These are phyloP conservation scores for Suillus decipiens DNA, from an alignment of 768 basidiomycete genomes.

Conservation along the genomic window DNA sequence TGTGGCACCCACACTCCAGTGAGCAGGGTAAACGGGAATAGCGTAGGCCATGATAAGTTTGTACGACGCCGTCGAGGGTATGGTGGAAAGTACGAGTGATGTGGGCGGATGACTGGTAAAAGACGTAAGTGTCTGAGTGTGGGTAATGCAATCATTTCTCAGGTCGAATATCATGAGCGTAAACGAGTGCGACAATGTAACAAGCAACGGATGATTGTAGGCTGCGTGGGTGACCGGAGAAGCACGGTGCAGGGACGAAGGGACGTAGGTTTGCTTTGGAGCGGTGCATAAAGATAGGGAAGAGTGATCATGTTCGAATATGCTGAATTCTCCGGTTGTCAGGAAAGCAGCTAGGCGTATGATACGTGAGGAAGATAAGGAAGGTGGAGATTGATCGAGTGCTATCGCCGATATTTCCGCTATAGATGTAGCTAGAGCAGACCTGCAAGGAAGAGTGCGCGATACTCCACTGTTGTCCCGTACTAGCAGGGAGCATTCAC, in stretches of 20 bases:
- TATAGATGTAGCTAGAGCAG: slow-evolving; percentile 31
- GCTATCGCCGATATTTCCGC: slow-evolving; percentile 63
- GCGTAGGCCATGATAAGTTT: slow-evolving; percentile 77
- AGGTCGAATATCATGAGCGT: slow-evolving; percentile 74
- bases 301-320: slow-evolving; percentile 56
- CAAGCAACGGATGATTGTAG: slow-evolving; percentile 78
- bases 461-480: slow-evolving; percentile 21
- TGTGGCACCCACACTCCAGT: slow-evolving; percentile 79
- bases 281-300: slow-evolving; percentile 43
- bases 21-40: slow-evolving; percentile 75
- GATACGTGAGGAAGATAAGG: slow-evolving; percentile 29
- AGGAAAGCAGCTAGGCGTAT: slow-evolving; percentile 59
- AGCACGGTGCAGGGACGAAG: slow-evolving; percentile 40
- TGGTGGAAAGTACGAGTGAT: slow-evolving; percentile 72
- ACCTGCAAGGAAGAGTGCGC: slow-evolving; percentile 48
- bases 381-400: slow-evolving; percentile 72
- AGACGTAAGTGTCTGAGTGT: slow-evolving; percentile 69
- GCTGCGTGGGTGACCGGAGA: slow-evolving; percentile 62
- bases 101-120: slow-evolving; percentile 81
- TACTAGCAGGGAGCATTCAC: slow-evolving; percentile 18
- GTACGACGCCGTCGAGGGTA: slow-evolving; percentile 56
- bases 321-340: slow-evolving; percentile 66
- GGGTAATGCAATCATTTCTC: slow-evolving; percentile 49
- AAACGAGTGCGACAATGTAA: slow-evolving; percentile 69
- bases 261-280: slow-evolving; percentile 49